Percentiles rank a stretch among this genome's conserved stretches.
Evolutionary conservation across 2,329 filamentous ascomycete species (phyloP).

Genomic region (Aspergillus awamori): DNA sequence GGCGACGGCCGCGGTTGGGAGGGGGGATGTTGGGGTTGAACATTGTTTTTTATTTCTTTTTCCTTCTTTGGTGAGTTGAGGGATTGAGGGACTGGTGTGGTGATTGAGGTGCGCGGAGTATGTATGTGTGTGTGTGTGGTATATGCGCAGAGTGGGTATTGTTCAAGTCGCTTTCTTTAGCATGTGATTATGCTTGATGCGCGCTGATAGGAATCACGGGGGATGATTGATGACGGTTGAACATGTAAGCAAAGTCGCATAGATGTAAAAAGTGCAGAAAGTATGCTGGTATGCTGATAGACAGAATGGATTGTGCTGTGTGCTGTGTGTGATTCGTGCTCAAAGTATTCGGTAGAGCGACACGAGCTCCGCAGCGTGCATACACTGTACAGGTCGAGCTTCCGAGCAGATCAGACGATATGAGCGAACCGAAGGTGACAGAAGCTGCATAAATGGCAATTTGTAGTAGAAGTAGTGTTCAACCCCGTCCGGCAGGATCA

Average conservation of each 20-base stretch:
- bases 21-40: slow-evolving; percentile 19
- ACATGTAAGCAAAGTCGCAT: too few relatives aligned
- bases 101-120: background rate
- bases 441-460: background rate
- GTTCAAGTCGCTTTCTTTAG: too few relatives aligned
- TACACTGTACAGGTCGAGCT: background rate
- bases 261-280: too few relatives aligned
- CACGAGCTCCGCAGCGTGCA: too few relatives aligned
- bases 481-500: background rate
- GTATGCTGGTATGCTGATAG: too few relatives aligned
- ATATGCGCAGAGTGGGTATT: too few relatives aligned
- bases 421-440: background rate
- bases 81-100: background rate
- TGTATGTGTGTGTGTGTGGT: background rate
- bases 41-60: slow-evolving; percentile 4
- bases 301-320: too few relatives aligned
- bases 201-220: too few relatives aligned
- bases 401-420: background rate
- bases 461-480: background rate
- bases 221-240: too few relatives aligned
- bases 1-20: slow-evolving; percentile 14
- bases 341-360: too few relatives aligned
- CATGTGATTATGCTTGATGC: too few relatives aligned
- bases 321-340: too few relatives aligned
- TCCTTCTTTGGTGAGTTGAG: background rate